Conservation (phyloP, 768 basidiomycete species). For the Candolleomyces aberdarensis region DNA sequence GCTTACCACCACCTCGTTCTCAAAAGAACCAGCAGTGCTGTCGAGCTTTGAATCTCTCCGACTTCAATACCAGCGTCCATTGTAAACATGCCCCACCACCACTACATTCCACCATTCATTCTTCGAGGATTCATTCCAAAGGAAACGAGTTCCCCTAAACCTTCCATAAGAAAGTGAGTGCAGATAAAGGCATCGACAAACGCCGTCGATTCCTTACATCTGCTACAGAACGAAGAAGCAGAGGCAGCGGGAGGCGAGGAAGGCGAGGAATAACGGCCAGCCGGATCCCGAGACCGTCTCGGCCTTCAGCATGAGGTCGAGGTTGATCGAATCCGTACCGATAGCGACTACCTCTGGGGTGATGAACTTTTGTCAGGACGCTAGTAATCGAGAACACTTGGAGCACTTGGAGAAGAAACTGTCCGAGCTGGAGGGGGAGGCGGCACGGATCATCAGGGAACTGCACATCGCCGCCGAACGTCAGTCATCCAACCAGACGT, state of each 20-base stretch:
- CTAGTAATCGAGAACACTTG: conserved; percentile 15
- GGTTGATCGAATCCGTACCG: conserved; percentile 10
- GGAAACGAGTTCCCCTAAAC: background rate
- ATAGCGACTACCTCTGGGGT: conserved; percentile 17
- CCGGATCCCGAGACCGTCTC: conserved; percentile 11
- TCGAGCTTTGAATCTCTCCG: background rate
- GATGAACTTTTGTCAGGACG: conserved; percentile 21
- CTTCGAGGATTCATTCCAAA: conserved; percentile 20
- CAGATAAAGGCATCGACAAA: background rate
- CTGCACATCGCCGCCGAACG: conserved; percentile 5
- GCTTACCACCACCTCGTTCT: background rate
- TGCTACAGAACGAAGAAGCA: conserved; percentile 6
- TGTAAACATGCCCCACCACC: conserved; percentile 19
- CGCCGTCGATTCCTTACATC: background rate
- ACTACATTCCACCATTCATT: conserved; percentile 29
- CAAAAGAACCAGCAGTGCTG: background rate
- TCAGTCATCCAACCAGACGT: background rate
- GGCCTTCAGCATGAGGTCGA: conserved; percentile 14
- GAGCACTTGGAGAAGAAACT: conserved; percentile 24
- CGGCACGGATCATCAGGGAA: conserved; percentile 12
- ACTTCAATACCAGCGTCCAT: background rate
- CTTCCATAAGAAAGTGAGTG: background rate
- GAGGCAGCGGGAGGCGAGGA: conserved; percentile 3
- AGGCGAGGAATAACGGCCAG: conserved; percentile 6
- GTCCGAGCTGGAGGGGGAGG: conserved; percentile 21